Conservation (phyloP, 2,329 filamentous ascomycete genomes). For the Talaromyces sp. region DNA sequence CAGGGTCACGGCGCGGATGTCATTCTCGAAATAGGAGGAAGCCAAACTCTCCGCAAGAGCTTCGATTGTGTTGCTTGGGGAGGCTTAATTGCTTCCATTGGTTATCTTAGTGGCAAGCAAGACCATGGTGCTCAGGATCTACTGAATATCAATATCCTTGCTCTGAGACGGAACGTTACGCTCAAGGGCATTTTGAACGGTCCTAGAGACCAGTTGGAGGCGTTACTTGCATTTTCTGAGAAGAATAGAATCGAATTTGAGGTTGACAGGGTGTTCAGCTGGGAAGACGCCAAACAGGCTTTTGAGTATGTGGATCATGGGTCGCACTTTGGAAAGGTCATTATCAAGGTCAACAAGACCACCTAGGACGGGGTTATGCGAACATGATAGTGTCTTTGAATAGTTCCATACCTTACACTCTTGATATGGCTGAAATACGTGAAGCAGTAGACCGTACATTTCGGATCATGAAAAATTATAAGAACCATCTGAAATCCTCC, state of each 20-base stretch:
- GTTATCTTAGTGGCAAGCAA: slow-evolving; percentile 50
- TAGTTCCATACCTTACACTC: neutral
- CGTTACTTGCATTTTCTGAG: slow-evolving; percentile 36
- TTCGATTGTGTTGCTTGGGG: slow-evolving; percentile 45
- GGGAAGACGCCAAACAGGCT: slow-evolving; percentile 51
- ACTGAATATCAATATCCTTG: slow-evolving; percentile 58
- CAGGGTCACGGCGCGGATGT: slow-evolving; percentile 48
- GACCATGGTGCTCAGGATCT: slow-evolving; percentile 52
- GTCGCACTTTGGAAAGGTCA: slow-evolving; percentile 55
- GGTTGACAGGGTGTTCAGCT: slow-evolving; percentile 54
- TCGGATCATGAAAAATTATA: slow-evolving; percentile 22
- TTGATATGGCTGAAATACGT: neutral
- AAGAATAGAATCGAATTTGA: slow-evolving; percentile 37
- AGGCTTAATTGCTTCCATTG: slow-evolving; percentile 47
- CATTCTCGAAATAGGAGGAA: slow-evolving; percentile 52
- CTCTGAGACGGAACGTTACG: slow-evolving; percentile 50
- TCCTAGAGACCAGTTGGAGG: slow-evolving; percentile 51
- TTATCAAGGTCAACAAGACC: slow-evolving; percentile 41
- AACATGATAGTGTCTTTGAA: neutral
- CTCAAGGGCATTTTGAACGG: slow-evolving; percentile 61
- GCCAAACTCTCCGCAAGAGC: slow-evolving; percentile 49
- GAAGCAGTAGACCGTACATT: neutral
- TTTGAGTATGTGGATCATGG: slow-evolving; percentile 52
- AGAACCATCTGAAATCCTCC: slow-evolving; percentile 58
- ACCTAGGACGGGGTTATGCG: neutral